phyloP scores from a whole-genome alignment of 345 rosid genomes.

The Hibiscus tridactylites region DNA sequence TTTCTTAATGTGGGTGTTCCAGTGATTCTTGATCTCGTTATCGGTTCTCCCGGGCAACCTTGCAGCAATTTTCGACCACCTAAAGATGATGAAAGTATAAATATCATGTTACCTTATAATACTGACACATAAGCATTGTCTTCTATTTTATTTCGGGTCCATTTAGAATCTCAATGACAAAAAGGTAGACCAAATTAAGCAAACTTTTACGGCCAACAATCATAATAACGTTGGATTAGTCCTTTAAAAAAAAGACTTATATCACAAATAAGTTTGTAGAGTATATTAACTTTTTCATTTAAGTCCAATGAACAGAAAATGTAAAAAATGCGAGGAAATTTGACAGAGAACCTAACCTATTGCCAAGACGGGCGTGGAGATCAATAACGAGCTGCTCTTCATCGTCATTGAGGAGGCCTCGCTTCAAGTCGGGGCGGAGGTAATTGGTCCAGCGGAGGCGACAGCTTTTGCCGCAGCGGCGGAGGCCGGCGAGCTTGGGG shows the following conservation, averaged over 20 bases:
- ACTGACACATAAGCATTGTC: not conserved
- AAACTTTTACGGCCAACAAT: too few relatives aligned
- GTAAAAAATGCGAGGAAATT: not conserved
- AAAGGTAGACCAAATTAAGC: too few relatives aligned
- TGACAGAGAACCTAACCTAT: slow-evolving; percentile 28
- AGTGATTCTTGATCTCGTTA: slow-evolving; percentile 73
- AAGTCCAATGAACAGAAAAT: not conserved
- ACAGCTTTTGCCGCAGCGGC: slow-evolving; percentile 75
- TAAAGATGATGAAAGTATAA: slow-evolving; percentile 7
- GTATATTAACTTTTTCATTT: too few relatives aligned
- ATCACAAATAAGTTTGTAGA: too few relatives aligned
- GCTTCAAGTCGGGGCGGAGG: slow-evolving; percentile 69
- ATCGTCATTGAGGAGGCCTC: slow-evolving; percentile 55
- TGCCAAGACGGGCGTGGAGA: slow-evolving; percentile 67
- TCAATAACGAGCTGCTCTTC: slow-evolving; percentile 61
- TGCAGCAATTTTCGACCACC: slow-evolving; percentile 87
- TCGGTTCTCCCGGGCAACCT: slow-evolving; percentile 78
- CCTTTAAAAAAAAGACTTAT: too few relatives aligned
- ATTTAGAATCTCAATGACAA: too few relatives aligned
- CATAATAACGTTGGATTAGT: too few relatives aligned
- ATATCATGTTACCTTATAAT: not conserved
- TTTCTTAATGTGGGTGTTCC: slow-evolving; percentile 86
- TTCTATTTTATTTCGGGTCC: not conserved
- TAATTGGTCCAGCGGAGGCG: slow-evolving; percentile 87
- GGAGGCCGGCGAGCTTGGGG: slow-evolving; percentile 64